Evolutionary conservation across 2,329 filamentous ascomycete genomes (phyloP).

Genomic region (Trichophyton benhamiae): DNA sequence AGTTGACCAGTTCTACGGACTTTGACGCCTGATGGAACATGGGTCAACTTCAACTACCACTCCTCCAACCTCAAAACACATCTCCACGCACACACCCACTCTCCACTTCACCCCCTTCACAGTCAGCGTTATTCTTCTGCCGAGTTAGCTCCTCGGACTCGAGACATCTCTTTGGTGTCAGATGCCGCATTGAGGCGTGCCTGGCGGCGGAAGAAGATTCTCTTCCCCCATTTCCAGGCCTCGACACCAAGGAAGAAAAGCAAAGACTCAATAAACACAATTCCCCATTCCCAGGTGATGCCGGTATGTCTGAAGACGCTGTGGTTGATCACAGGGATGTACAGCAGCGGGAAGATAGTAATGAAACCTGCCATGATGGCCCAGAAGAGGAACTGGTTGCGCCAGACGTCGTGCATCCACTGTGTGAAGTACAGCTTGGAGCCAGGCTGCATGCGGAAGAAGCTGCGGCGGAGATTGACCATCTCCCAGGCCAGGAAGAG

Average conservation of each 20-base stretch:
- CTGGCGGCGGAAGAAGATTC: constrained; percentile 38
- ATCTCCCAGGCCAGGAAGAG: constrained; percentile 71
- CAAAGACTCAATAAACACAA: constrained; percentile 49
- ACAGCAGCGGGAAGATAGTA: constrained; percentile 48
- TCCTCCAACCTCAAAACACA: not conserved
- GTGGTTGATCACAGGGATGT: constrained; percentile 56
- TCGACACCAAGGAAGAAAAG: constrained; percentile 56
- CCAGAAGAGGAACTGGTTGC: constrained; percentile 61
- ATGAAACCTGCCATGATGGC: constrained; percentile 47
- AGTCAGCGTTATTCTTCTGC: constrained; percentile 8
- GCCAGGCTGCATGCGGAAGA: constrained; percentile 61
- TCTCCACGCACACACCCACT: not conserved
- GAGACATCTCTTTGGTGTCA: not conserved
- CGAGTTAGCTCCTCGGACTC: not conserved
- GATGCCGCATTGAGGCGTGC: not conserved
- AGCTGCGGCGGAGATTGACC: constrained; percentile 57
- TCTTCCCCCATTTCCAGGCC: constrained; percentile 55
- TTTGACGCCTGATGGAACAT: no score
- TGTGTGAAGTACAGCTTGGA: constrained; percentile 50
- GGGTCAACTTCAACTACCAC: no score
- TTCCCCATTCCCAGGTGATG: constrained; percentile 58
- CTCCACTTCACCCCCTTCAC: not conserved
- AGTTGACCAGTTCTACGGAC: not conserved
- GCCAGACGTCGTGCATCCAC: constrained; percentile 57
- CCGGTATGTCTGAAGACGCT: constrained; percentile 53